These are phyloP conservation scores for Xylaria sp. DNA, from an alignment of 2,329 filamentous ascomycete species.

Conservation along the genomic window DNA sequence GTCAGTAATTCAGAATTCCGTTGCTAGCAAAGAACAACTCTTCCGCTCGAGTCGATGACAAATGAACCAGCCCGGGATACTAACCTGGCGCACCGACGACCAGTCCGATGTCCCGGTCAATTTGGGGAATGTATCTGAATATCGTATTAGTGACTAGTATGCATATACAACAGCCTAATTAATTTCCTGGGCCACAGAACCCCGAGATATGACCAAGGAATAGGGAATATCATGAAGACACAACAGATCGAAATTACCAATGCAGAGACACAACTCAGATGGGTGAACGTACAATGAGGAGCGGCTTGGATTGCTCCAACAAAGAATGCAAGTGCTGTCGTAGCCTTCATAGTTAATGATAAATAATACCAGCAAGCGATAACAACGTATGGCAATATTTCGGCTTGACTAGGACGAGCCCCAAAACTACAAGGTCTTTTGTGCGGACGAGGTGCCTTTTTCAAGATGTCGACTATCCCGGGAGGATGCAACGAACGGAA, in stretches of 20 bases:
- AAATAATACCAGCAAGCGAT: not conserved
- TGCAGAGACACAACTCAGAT: not conserved
- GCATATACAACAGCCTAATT: not conserved
- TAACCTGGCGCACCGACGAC: slow-evolving; percentile 49
- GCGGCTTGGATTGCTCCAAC: slow-evolving; percentile 41
- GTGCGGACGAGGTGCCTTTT: not conserved
- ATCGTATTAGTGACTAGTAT: not conserved
- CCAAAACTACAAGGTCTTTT: not conserved
- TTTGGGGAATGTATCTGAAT: slow-evolving; percentile 48
- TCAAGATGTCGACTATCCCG: not conserved
- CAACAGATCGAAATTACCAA: not conserved
- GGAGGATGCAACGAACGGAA: not conserved
- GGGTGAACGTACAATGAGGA: slow-evolving; percentile 45
- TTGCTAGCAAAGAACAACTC: slow-evolving; percentile 10
- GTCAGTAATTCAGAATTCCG: not conserved
- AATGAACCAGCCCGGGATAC: not conserved
- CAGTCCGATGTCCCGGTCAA: slow-evolving; percentile 46
- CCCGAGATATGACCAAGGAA: not conserved
- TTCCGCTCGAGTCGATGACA: not conserved
- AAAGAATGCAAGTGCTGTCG: slow-evolving; percentile 39
- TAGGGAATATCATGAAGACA: not conserved
- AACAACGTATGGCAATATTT: not conserved
- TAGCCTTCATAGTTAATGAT: slow-evolving; percentile 39
- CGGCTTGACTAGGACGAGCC: not conserved
- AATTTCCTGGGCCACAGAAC: not conserved